Evolutionary conservation across 345 rosid genomes (phyloP), one percentile per base, ranked within the genome.

Genomic region (Pistacia atlantica): DNA sequence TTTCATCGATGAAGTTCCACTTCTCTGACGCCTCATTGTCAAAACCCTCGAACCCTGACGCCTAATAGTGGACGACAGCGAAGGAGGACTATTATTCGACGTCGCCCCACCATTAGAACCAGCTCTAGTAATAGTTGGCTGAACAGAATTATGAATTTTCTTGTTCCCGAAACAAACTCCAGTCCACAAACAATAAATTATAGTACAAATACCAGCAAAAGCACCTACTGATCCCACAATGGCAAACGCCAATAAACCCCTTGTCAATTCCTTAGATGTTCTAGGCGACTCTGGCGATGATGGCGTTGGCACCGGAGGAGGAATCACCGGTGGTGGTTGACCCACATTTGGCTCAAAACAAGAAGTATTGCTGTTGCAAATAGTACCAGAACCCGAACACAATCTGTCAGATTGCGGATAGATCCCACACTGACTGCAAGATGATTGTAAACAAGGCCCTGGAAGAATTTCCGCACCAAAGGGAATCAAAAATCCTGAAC

Each of bases 111-210:
- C 88, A 20, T 56, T 79, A 61, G 93, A 92, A 13, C 91, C 89
- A 14, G 81, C 88, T 68, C 97, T 80, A 12, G 93, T 91, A 52
- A 93, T 90, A 16, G 92, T 93, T 3, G 99, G 99, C 66, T 93
- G 99, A 31, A 96, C 99, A 0, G 98, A 93, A 80, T 96, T 96
- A 72, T 96, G 95, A 12, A 96, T 83, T 78, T 96, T 96, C 87
- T 89, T 92, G 77, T 86, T 85, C 59, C 97, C 93, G 68, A 92
- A 89, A 82, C 94, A 96, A 76, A 69, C 90, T 11, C 98, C 95
- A 0, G 82, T 85, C 99, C 97, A 92, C 31, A 92, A 70, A 74
- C 95, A 92, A 67, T 90, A 93, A 18, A 88, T 67, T 13, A 92
- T 45, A 2, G 89, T 82, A 51, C 95, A 90, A 25, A 96, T 81